A percentile compares a stretch with the other conserved stretches of the same genome.
Evolutionary conservation across 805 yeast genomes (phyloP).

Genomic region (Schizosaccharomyces cryophilus): DNA sequence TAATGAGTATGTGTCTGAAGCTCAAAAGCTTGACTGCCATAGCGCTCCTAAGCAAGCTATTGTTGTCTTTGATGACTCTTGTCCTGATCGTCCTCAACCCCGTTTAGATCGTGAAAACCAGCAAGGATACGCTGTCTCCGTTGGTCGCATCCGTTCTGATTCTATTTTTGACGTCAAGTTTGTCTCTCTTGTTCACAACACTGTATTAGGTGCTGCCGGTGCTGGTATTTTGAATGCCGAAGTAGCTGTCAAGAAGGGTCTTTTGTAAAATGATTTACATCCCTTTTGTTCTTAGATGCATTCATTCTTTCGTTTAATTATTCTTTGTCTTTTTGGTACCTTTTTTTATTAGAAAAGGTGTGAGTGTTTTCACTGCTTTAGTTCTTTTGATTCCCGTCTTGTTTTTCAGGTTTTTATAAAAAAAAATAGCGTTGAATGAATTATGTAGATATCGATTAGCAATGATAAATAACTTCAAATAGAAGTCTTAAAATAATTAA

Average conservation of each 20-base stretch:
- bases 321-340: too few relatives aligned
- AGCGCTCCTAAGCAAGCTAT: constrained; percentile 87
- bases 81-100: constrained; percentile 78
- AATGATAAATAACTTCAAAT: too few relatives aligned
- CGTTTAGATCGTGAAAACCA: constrained; percentile 91
- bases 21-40: constrained; percentile 50
- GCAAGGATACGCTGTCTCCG: constrained; percentile 77
- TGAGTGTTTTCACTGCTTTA: too few relatives aligned
- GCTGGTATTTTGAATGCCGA: constrained; percentile 92
- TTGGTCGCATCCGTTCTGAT: constrained; percentile 83
- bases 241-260: constrained; percentile 48
- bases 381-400: too few relatives aligned
- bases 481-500: too few relatives aligned
- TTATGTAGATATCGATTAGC: too few relatives aligned
- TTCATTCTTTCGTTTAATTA: neutral
- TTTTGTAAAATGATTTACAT: constrained; percentile 24
- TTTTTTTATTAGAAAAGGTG: too few relatives aligned
- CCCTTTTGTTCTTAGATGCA: neutral
- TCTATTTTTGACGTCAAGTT: constrained; percentile 83
- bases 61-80: constrained; percentile 62
- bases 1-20: constrained; percentile 59
- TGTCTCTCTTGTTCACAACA: constrained; percentile 94
- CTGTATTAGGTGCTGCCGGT: constrained; percentile 96
- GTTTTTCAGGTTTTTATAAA: too few relatives aligned
- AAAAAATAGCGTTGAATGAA: too few relatives aligned